Conservation (phyloP, 371 early-diverging fungal genomes). For the Mucor plumbeus region DNA sequence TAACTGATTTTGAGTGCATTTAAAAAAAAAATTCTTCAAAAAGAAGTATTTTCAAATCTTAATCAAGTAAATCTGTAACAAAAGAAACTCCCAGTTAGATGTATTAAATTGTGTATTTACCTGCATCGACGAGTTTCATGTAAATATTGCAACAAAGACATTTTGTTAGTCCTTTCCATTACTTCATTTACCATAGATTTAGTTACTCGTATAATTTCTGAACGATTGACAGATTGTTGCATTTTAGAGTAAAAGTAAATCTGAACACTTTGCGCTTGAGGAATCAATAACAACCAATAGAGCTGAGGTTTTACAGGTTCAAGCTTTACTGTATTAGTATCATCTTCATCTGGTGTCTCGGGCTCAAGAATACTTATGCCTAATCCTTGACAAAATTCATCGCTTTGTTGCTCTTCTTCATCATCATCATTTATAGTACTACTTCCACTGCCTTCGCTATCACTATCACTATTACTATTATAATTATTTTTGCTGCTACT, state of each 20-base stretch:
- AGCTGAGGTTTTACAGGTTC: slow-evolving; percentile 30
- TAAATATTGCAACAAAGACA: slow-evolving; percentile 67
- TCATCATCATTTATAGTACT: neutral
- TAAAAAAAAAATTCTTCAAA: too few relatives aligned
- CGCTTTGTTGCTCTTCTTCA: slow-evolving; percentile 22
- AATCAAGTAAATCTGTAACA: too few relatives aligned
- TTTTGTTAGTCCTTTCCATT: slow-evolving; percentile 71
- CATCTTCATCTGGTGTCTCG: slow-evolving; percentile 29
- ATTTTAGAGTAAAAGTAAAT: slow-evolving; percentile 73
- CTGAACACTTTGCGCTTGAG: slow-evolving; percentile 60
- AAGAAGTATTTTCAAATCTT: too few relatives aligned
- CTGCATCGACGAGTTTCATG: slow-evolving; percentile 73
- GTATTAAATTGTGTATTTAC: slow-evolving; percentile 23
- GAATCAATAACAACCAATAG: slow-evolving; percentile 75
- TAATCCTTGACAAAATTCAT: slow-evolving; percentile 53
- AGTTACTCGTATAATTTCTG: slow-evolving; percentile 61
- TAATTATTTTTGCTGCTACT: neutral
- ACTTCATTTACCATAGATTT: slow-evolving; percentile 64
- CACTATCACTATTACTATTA: neutral
- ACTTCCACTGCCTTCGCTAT: neutral
- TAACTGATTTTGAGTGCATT: too few relatives aligned
- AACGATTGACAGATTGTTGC: slow-evolving; percentile 58
- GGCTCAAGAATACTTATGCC: slow-evolving; percentile 52
- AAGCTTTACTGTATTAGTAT: neutral
- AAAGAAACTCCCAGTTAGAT: too few relatives aligned